Conservation (phyloP, 495 filamentous ascomycete genomes). For the Terfezia claveryi region DNA sequence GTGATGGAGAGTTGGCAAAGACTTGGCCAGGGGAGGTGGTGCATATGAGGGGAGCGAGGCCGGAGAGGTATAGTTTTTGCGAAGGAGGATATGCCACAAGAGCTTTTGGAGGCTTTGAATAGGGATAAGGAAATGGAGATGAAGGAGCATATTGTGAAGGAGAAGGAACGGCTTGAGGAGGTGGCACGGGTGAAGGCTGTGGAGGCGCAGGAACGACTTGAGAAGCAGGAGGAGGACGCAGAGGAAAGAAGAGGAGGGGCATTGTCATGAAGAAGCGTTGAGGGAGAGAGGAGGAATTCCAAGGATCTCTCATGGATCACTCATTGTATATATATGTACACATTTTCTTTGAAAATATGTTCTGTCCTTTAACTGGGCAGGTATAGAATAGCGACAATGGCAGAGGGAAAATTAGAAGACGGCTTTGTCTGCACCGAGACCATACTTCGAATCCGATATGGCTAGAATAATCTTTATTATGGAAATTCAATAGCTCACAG, state of each 20-base stretch:
- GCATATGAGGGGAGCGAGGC: conserved; percentile 25
- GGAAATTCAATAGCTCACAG: too few species aligned
- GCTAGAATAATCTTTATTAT: too few species aligned
- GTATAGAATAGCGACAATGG: too few species aligned
- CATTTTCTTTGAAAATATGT: too few species aligned
- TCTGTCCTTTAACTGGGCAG: too few species aligned
- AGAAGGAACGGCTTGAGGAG: neutral
- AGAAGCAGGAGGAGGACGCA: neutral
- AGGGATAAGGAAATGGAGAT: neutral
- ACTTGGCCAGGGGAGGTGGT: conserved; percentile 46
- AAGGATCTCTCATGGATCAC: too few species aligned
- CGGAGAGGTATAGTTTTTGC: conserved; percentile 10
- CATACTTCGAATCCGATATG: too few species aligned
- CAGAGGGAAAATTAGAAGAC: too few species aligned
- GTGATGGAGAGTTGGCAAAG: conserved; percentile 42
- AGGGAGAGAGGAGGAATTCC: neutral
- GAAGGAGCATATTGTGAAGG: neutral
- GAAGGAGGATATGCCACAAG: conserved; percentile 1
- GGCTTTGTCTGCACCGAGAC: too few species aligned
- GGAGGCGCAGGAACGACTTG: neutral
- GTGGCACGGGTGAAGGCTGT: neutral
- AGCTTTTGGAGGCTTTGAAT: neutral
- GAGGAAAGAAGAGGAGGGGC: neutral
- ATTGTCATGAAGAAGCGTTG: neutral
- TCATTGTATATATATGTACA: too few species aligned